phyloP scores from a whole-genome alignment of 1,284 basidiomycete genomes.

The Cutaneotrichosporon daszewskae region DNA sequence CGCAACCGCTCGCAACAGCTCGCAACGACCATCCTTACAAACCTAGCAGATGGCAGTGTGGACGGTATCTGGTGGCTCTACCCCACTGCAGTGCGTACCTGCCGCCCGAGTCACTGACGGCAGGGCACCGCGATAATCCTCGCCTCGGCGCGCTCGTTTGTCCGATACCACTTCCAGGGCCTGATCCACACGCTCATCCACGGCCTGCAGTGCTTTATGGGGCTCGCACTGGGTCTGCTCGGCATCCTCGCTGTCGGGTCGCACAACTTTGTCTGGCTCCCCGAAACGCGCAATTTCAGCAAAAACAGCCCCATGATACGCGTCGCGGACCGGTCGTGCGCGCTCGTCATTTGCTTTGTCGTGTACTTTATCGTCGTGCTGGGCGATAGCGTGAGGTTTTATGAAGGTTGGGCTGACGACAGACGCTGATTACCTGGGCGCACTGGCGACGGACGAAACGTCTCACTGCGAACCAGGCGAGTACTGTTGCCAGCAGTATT shows the following conservation, averaged over 20 bases:
- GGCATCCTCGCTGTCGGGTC: constrained; percentile 17
- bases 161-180: constrained; percentile 18
- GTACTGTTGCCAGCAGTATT: no score
- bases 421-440: no score
- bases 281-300: no score
- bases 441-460: no score
- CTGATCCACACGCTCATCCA: constrained; percentile 16
- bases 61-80: not conserved
- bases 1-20: no score
- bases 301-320: no score
- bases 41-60: not conserved
- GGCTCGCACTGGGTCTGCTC: constrained; percentile 15
- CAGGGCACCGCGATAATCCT: constrained; percentile 23
- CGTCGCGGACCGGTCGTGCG: constrained; percentile 1
- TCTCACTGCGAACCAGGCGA: no score
- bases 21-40: no score
- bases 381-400: not conserved
- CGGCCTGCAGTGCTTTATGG: constrained; percentile 12
- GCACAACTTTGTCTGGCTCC: no score
- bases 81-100: not conserved
- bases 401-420: no score
- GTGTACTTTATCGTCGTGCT: not conserved
- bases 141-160: constrained; percentile 18
- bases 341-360: constrained; percentile 9
- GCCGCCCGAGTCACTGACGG: not conserved